Base-by-base conservation (phyloP, 768 basidiomycete species). In the Imleria badia region DNA sequence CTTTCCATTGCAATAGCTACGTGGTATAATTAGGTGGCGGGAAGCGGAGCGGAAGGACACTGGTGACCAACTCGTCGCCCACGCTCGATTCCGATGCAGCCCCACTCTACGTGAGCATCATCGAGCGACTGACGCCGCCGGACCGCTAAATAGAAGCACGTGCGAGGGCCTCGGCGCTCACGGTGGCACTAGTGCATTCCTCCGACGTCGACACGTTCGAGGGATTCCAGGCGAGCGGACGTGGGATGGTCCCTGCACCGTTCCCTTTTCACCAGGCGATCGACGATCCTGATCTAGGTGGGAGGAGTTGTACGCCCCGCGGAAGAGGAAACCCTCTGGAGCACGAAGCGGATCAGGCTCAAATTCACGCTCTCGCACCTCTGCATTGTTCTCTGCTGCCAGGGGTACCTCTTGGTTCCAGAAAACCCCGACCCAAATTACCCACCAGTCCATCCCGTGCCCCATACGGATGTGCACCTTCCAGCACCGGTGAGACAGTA, bases 81-180 rank as follows among this genome's bases (percentile, higher is more conserved):
- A 85, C 84, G 6, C 77, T 87, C 41, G 88, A 89, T 68, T 83
- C 84, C 1, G 88, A 89, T 56, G 87, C 88, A 5, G 81, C 86
- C 6, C 82, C 82, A 1, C 72, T 90, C 14, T 85, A 86, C 47
- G 67, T 80, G 8, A 75, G 79, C 11, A 73, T 77, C 15, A 87
- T 90, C 51, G 79, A 76, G 47, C 74, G 74, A 30, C 61, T 85
- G 36, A 78, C 83, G 7, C 73, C 76, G 0, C 74, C 77, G 0
- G 75, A 70, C 55, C 75, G 71, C 17, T 48, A 48, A 22, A 71
- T 65, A 5, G 64, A 73, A 55, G 79, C 77, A 60, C 62, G 75
- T 34, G 78, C 75, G 53, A 66, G 73, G 15, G 71, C 74, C 9
- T 33, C 51, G 11, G 49, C 64, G 1, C 43, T 68, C 3, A 63